Base-by-base conservation (phyloP, 345 rosid genomes). In the Clausena lansium region DNA sequence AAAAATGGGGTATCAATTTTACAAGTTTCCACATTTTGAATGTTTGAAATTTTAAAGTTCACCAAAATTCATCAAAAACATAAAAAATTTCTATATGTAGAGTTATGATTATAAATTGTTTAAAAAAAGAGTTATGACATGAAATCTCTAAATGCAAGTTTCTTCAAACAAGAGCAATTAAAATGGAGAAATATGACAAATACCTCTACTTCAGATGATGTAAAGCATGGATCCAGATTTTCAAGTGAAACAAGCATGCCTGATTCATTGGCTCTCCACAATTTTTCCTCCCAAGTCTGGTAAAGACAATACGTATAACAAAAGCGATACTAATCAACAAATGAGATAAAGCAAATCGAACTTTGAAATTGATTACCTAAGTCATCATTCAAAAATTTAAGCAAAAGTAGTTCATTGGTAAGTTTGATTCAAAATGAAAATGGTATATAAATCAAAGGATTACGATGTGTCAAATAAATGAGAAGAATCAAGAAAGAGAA, bases 191-290 rank as follows among this genome's bases (percentile, higher is more conserved):
- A 50, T 41, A 41, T n/a, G 67, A 71, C 69, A 77, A 13, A 65
- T 84, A 91, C 93, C 91, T 89, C 88, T 50, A 91, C 85, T 77
- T 91, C 91, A 60, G 78, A 69, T 57, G 92, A 91, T 55, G 89
- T 77, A 79, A 32, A 83, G 50, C 89, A 85, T 57, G 91, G 89
- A 75, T 89, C 90, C 80, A 89, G 82, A 79, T 91, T 89, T 47
- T 86, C 89, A 60, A 88, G 74, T 62, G 76, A 82, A 73, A 88
- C 76, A 81, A 88, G 62, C 50, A 78, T 80, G 67, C 82, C 85
- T 65, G 14, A 65, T 69, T 77, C 63, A 24, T 78, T 64, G 80
- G 90, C 92, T 58, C 8, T 71, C 74, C 73, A 76, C 69, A 89
- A 77, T 76, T 76, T 81, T 41, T 84, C 83, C 77, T 81, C 84